Evolutionary conservation across 169 alveolate genomes (phyloP).

Genomic region (Sarcocystis neurona): DNA sequence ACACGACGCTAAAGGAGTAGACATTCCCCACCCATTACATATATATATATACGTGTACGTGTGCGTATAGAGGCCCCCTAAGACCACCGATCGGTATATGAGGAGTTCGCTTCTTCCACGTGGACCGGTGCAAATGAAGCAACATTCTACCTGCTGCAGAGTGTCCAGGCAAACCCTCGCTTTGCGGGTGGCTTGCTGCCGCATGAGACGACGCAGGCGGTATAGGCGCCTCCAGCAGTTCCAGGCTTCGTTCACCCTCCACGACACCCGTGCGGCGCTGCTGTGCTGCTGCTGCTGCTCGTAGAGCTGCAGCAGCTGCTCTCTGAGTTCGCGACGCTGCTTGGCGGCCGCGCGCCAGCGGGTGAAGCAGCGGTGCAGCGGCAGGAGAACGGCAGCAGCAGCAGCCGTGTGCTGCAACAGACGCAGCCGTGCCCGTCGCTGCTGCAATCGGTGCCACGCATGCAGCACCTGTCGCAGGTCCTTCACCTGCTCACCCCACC

Average conservation of each 20-base stretch:
- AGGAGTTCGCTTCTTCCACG: too few relatives aligned
- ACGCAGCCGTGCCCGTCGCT: constrained; percentile 4
- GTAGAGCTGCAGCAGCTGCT: background rate
- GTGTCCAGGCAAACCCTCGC: background rate
- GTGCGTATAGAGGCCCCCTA: too few relatives aligned
- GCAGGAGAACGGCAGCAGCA: background rate
- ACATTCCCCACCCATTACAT: too few relatives aligned
- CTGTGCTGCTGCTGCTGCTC: background rate
- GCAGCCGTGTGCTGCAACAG: constrained; percentile 11
- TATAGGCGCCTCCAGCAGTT: background rate
- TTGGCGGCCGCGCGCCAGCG: constrained; percentile 8
- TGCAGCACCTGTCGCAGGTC: background rate
- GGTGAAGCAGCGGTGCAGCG: constrained; percentile 6
- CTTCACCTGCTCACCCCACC: too few relatives aligned
- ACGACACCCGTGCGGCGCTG: background rate
- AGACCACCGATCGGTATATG: too few relatives aligned
- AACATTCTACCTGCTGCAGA: background rate
- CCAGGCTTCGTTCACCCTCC: constrained; percentile 25
- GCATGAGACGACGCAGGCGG: background rate
- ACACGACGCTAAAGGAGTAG: too few relatives aligned
- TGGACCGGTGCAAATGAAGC: too few relatives aligned
- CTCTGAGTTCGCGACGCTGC: background rate
- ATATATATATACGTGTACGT: too few relatives aligned
- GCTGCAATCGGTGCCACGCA: constrained; percentile 18
- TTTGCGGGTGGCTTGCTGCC: constrained; percentile 8